Evolutionary conservation across 1,139 yeast species (phyloP).

Genomic region (Zygotorulaspora mrakii): DNA sequence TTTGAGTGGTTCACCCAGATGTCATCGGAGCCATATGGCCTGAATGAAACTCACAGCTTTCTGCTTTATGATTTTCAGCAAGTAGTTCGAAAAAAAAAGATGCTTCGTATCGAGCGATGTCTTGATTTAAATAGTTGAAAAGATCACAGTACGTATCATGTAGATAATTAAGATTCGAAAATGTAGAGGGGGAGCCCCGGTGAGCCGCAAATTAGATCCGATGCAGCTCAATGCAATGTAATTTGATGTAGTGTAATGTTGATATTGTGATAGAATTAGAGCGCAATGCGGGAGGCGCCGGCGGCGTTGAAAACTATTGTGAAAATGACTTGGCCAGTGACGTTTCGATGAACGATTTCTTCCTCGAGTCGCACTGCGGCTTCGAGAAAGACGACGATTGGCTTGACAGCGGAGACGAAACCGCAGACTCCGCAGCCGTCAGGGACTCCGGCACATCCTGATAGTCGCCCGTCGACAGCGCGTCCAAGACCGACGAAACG

Average conservation of each 20-base stretch:
- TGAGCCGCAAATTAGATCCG: background rate
- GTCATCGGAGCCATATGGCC: no score
- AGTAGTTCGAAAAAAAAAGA: no score
- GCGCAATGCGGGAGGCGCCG: no score
- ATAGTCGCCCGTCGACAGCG: constrained; percentile 17
- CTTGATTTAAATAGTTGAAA: background rate
- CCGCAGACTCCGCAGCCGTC: constrained; percentile 1
- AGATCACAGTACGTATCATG: no score
- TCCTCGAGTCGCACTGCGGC: constrained; percentile 10
- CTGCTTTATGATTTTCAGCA: no score
- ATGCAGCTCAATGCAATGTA: background rate
- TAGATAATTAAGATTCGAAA: no score
- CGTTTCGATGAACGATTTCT: constrained; percentile 28
- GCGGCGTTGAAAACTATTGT: no score
- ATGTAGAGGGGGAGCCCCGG: background rate
- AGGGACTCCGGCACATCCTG: constrained; percentile 2
- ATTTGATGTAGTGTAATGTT: constrained; percentile 5
- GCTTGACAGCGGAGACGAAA: constrained; percentile 3
- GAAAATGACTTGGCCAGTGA: constrained; percentile 29
- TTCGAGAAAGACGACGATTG: constrained; percentile 6
- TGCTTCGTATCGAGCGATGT: background rate
- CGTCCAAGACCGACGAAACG: constrained; percentile 30
- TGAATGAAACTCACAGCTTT: no score
- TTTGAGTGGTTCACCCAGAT: no score
- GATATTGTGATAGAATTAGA: no score